Conservation (phyloP, 441 rosid genomes). For the Flueggea neowawraea region DNA sequence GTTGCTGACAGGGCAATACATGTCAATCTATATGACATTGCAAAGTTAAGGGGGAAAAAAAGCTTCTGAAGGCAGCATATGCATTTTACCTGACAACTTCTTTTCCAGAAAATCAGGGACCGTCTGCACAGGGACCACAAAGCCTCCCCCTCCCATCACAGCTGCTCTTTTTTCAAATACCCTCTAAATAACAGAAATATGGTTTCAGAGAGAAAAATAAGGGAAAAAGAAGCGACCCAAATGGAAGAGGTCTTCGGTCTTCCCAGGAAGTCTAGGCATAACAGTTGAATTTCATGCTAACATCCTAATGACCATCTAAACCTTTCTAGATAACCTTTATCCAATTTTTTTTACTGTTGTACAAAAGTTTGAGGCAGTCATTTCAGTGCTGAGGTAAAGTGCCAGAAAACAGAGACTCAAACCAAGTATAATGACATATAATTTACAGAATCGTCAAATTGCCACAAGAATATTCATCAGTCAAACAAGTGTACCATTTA, state of each 20-base stretch:
- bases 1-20: conserved; percentile 40
- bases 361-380: too few species aligned
- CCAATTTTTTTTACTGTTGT: too few species aligned
- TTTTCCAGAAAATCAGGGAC: conserved; percentile 74
- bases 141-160: conserved; percentile 80
- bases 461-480: too few species aligned
- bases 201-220: not conserved
- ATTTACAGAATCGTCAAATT: too few species aligned
- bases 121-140: conserved; percentile 80
- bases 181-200: conserved; percentile 42
- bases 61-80: not conserved
- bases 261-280: too few species aligned
- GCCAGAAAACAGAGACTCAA: too few species aligned
- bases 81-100: conserved; percentile 58
- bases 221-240: conserved; percentile 1
- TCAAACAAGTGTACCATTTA: too few species aligned
- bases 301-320: too few species aligned
- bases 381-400: too few species aligned
- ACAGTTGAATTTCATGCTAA: too few species aligned
- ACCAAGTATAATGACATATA: too few species aligned
- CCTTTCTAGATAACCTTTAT: too few species aligned
- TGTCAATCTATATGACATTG: conserved; percentile 11
- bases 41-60: conserved; percentile 6
- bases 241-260: not conserved
- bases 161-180: conserved; percentile 91